Base-by-base conservation (phyloP, 1,139 yeast species). In the Taphrina sp. region DNA sequence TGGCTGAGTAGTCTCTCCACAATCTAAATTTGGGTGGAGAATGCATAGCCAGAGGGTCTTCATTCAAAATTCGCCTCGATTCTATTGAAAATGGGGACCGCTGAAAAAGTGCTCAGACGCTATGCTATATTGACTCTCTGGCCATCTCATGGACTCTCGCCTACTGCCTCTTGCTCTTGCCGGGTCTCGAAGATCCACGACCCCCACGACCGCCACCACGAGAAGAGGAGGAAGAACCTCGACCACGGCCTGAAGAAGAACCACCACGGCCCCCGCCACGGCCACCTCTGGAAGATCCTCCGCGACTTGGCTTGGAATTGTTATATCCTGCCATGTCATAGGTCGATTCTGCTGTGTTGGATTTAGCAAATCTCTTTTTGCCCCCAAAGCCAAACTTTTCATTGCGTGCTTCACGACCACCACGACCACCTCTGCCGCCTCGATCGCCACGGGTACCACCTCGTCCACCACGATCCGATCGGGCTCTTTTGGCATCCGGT, bases 371-470 rank as follows among this genome's bases (percentile, higher is more conserved):
- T 66, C 90, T 76, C 76, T 86, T 86, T 75, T 78, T 78, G 61
- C 95, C 95, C 59, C 95, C 95, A 53, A 69, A 72, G 43, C 85
- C 85, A 61, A 75, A 80, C 70, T 83, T 85, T 57, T 83, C 65
- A 65, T 87, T 79, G 74, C 86, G 86, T 56, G 85, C 89, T 65
- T 67, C 63, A 63, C 84, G 74, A 71, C 84, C 85, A 22, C 79
- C 73, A 66, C 82, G 83, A 56, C 84, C 81, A 69, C 77, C 52
- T 14, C 53, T 22, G 19, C 44, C 31, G 8, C 45, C 20, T 23
- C 52, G 19, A 14, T 36, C 43, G 16, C 34, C 14, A 70, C 75
- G 68, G 62, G 67, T 67, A 34, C 68, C 69, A 42, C 60, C 41
- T n/a, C 59, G 51, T 17, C 59, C 52, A 17, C 55, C 69, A 69